A percentile compares a stretch with the other conserved stretches of the same genome.
Conservation (phyloP, 2,329 filamentous ascomycete species). For the Calonectria naviculata region DNA sequence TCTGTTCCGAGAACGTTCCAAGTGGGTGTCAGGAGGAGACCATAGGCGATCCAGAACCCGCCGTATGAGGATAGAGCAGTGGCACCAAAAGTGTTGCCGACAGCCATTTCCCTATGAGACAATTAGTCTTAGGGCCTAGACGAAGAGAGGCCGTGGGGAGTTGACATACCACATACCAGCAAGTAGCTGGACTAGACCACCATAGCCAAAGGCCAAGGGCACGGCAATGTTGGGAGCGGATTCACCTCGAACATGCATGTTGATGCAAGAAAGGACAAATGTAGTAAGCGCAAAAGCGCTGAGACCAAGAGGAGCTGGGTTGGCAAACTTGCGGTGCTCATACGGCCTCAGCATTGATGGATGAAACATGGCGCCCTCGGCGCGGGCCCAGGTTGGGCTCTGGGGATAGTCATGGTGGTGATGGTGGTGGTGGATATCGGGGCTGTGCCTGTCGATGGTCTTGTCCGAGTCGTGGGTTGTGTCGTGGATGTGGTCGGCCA, state of each 20-base stretch:
- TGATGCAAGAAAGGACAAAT: slow-evolving; percentile 81
- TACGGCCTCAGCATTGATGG: slow-evolving; percentile 73
- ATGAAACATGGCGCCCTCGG: slow-evolving; percentile 80
- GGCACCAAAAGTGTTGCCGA: slow-evolving; percentile 89
- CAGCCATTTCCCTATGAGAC: slow-evolving; percentile 79
- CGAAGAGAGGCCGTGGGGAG: neutral
- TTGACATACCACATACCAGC: slow-evolving; percentile 85
- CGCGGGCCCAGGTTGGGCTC: slow-evolving; percentile 43
- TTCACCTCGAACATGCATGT: slow-evolving; percentile 73
- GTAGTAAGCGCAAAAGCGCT: slow-evolving; percentile 85
- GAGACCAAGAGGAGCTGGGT: slow-evolving; percentile 82
- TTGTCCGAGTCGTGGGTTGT: slow-evolving; percentile 38
- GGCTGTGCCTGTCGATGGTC: slow-evolving; percentile 35
- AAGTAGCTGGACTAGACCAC: slow-evolving; percentile 78
- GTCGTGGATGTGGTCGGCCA: slow-evolving; percentile 37
- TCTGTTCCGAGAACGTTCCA: slow-evolving; percentile 67
- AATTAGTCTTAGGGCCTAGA: slow-evolving; percentile 12
- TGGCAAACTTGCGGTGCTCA: slow-evolving; percentile 79
- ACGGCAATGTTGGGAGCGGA: slow-evolving; percentile 73
- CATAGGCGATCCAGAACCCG: slow-evolving; percentile 85
- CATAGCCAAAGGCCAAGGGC: slow-evolving; percentile 78
- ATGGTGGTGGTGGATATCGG: slow-evolving; percentile 29
- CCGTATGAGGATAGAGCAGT: slow-evolving; percentile 85
- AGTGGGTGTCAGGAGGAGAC: slow-evolving; percentile 75
- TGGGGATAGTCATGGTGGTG: slow-evolving; percentile 42